Base-by-base conservation (phyloP, 2,329 filamentous ascomycete species). In the Fusarium sp. region DNA sequence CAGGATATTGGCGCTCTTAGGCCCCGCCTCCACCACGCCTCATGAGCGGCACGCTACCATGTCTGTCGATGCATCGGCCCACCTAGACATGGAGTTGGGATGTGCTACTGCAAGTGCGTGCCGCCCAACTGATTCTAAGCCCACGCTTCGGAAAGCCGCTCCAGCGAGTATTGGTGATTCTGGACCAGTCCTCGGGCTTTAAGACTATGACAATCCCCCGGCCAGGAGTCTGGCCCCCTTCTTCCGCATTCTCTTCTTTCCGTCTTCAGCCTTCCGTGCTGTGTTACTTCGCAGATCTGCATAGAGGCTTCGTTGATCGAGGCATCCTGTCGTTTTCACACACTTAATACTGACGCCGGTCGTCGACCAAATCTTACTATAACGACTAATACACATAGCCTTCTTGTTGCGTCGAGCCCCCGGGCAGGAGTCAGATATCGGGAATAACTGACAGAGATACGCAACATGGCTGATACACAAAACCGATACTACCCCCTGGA, bases 401-500 rank as follows among this genome's bases (percentile, higher is more conserved):
- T 61, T 54, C 47, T 56, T 58, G 45, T 71, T 76, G 68, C 58
- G 60, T 69, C 50, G 25, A 55, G 67, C 71, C 61, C 54, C 36
- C 31, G 46, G 66, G 62, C 61, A 58, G 58, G 45, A 67, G 47
- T 76, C 71, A 71, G 71, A 75, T 80, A 79, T 79, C 70, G 62
- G 74, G 72, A 68, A 80, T 81, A 81, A 67, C 77, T 79, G 72
- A 75, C 72, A 69, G 36, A 54, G 68, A 68, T 64, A 75, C 81
- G 79, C 76, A 85, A 78, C 69, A 89, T 89, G 87, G 79, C 87
- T 59, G 85, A 86, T 59, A 72, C 77, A 57, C 62, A 78, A 71
- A 74, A 72, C 63, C 74, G 74, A 72, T 86, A 85, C 76, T 82
- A 81, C 77, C 81, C 85, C 78, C 82, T 81, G 72, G 85, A 86